Evolutionary conservation across 768 basidiomycete species (phyloP).

Genomic region (Rubroboletus pulcherrimus): DNA sequence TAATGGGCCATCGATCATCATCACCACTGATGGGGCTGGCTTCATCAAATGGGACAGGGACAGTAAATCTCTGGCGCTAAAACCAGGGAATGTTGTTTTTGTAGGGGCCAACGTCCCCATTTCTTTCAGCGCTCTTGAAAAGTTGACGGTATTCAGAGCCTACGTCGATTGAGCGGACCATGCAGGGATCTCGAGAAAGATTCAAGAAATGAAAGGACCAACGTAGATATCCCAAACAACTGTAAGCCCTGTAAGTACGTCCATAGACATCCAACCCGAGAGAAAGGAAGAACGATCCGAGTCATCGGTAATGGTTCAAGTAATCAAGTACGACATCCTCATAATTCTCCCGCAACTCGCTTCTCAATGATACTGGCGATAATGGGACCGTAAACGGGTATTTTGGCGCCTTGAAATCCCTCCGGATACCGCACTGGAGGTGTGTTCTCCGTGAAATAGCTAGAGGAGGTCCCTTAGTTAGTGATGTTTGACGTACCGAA

Average conservation of each 20-base stretch:
- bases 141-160: slow-evolving; percentile 27
- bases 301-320: not conserved
- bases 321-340: not conserved
- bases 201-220: not conserved
- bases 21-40: slow-evolving; percentile 71
- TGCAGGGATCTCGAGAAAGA: not conserved
- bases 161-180: slow-evolving; percentile 21
- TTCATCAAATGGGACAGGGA: slow-evolving; percentile 45
- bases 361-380: slow-evolving; percentile 73
- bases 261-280: not conserved
- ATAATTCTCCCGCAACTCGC: slow-evolving; percentile 40
- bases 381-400: slow-evolving; percentile 65
- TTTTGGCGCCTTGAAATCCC: slow-evolving; percentile 77
- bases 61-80: slow-evolving; percentile 38
- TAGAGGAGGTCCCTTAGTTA: slow-evolving; percentile 5
- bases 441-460: slow-evolving; percentile 35
- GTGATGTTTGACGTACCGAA: not conserved
- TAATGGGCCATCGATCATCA: slow-evolving; percentile 74
- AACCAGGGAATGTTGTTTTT: slow-evolving; percentile 75
- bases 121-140: slow-evolving; percentile 37
- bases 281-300: not conserved
- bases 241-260: not conserved
- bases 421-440: slow-evolving; percentile 66
- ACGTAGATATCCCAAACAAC: not conserved
- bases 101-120: slow-evolving; percentile 69